Conservation (phyloP, 441 rosid genomes). For the Gossypium schwendimanii region DNA sequence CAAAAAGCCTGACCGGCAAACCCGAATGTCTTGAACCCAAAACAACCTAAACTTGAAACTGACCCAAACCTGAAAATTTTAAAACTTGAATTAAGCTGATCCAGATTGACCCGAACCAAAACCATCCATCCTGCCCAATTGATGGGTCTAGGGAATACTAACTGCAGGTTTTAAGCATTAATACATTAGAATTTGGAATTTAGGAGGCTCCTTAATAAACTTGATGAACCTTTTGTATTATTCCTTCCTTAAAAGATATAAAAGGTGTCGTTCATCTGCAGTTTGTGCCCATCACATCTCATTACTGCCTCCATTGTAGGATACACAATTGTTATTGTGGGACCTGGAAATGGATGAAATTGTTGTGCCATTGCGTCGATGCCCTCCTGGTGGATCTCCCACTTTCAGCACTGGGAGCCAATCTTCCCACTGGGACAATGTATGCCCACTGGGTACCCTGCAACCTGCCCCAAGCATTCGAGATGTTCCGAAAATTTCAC, state of each 20-base stretch:
- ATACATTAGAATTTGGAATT: neutral
- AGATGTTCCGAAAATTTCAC: conserved; percentile 86
- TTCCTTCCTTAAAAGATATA: too few relatives aligned
- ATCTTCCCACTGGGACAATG: conserved; percentile 90
- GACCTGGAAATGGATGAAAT: conserved; percentile 97
- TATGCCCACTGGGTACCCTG: conserved; percentile 58
- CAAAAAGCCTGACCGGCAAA: too few relatives aligned
- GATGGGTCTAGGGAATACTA: too few relatives aligned
- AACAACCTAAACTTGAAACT: too few relatives aligned
- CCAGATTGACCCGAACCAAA: too few relatives aligned
- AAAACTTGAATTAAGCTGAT: too few relatives aligned
- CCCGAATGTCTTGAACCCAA: too few relatives aligned
- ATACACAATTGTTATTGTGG: conserved; percentile 90
- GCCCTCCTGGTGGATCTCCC: conserved; percentile 93
- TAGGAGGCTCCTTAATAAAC: neutral
- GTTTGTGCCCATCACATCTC: conserved; percentile 7
- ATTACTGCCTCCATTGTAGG: conserved; percentile 41
- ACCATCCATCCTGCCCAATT: too few relatives aligned
- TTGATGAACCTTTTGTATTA: neutral
- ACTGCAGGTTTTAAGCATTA: too few relatives aligned
- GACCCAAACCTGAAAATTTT: too few relatives aligned
- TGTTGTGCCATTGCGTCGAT: conserved; percentile 82
- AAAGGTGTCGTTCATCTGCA: neutral
- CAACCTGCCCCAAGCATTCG: conserved; percentile 88
- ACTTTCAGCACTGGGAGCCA: conserved; percentile 90